Percentiles rank a stretch among this genome's conserved stretches.
phyloP scores from a whole-genome alignment of 1,139 yeast genomes.

The Suhomyces taliae region DNA sequence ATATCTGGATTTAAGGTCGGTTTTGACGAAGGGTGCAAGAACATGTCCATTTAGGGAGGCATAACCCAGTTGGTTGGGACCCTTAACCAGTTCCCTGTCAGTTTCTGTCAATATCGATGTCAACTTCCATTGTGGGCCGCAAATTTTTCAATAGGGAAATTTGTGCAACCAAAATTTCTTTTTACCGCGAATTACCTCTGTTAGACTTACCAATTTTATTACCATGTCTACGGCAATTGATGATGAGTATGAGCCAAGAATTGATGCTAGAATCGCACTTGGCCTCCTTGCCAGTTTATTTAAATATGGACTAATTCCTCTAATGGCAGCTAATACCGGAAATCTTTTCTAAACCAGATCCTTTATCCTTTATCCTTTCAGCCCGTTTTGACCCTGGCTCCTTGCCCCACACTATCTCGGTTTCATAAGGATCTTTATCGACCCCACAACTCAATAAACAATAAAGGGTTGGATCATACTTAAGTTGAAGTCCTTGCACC shows the following conservation, averaged over 20 bases:
- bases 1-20: too few species aligned
- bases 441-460: too few species aligned
- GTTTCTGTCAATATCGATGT: neutral
- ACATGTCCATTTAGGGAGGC: too few species aligned
- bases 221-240: neutral
- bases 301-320: conserved; percentile 2
- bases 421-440: too few species aligned
- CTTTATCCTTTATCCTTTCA: neutral
- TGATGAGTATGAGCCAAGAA: neutral
- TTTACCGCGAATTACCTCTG: conserved; percentile 3
- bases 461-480: too few species aligned
- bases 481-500: too few species aligned
- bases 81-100: neutral
- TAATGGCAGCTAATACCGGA: conserved; percentile 9
- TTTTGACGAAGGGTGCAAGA: too few species aligned
- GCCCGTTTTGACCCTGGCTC: too few species aligned
- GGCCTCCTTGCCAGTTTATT: neutral
- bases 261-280: neutral
- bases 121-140: neutral
- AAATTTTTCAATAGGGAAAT: conserved; percentile 1
- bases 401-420: neutral
- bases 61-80: neutral
- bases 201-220: conserved; percentile 6
- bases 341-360: neutral
- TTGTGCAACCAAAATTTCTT: conserved; percentile 3